Conservation (phyloP, 345 rosid genomes). For the Citrus trifoliata region DNA sequence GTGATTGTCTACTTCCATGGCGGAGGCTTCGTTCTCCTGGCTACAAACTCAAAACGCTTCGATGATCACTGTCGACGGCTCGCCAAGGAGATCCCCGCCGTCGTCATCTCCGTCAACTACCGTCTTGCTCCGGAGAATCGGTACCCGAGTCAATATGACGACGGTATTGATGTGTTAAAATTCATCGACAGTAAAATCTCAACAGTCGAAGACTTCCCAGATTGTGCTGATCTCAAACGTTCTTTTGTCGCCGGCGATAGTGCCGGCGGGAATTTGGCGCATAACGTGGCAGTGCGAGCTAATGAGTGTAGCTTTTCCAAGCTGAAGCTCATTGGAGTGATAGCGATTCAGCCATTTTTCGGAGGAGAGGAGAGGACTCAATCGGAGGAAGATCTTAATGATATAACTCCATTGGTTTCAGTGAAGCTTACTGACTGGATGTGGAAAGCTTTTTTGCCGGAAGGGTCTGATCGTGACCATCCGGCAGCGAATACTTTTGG, state of each 20-base stretch:
- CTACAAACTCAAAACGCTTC: not conserved
- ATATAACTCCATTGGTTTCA: not conserved
- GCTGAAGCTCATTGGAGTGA: conserved; percentile 11
- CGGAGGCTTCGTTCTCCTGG: conserved; percentile 1
- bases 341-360: conserved; percentile 28
- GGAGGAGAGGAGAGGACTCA: conserved; percentile 24
- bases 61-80: not conserved
- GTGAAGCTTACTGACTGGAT: not conserved
- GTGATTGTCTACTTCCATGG: conserved; percentile 22
- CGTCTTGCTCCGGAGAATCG: conserved; percentile 24
- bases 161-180: not conserved
- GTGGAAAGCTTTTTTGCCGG: conserved; percentile 18
- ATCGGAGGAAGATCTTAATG: conserved; percentile 8
- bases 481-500: not conserved
- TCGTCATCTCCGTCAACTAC: conserved; percentile 6
- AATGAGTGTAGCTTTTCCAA: not conserved
- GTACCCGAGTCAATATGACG: conserved; percentile 25
- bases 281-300: conserved; percentile 21
- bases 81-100: conserved; percentile 1
- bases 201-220: not conserved
- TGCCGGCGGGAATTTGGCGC: conserved; percentile 31
- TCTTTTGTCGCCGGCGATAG: conserved; percentile 28
- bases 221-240: not conserved
- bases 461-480: conserved; percentile 16
- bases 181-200: not conserved